Evolutionary conservation across 2,329 filamentous ascomycete species (phyloP).

Genomic region (Metarhizium guizhouense): DNA sequence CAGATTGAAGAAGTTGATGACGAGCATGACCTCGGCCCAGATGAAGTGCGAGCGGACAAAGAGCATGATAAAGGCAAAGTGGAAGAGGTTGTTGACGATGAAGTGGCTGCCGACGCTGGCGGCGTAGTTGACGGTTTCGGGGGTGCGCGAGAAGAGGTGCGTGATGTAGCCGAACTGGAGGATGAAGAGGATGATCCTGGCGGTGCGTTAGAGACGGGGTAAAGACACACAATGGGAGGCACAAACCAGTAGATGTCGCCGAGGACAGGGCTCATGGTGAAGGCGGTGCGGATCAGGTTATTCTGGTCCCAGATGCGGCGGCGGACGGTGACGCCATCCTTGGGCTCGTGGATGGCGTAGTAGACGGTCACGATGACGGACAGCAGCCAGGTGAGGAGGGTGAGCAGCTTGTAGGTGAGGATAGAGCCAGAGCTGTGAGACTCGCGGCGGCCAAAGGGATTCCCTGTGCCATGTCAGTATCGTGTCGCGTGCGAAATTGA

Average conservation of each 20-base stretch:
- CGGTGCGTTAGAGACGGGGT: background rate
- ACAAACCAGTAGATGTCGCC: conserved; percentile 66
- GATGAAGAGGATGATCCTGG: conserved; percentile 63
- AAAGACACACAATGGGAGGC: conserved; percentile 9
- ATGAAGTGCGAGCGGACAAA: conserved; percentile 70
- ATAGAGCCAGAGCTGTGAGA: conserved; percentile 53
- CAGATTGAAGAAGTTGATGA: conserved; percentile 78
- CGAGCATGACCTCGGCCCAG: conserved; percentile 65
- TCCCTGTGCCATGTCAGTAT: conserved; percentile 38
- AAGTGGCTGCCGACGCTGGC: conserved; percentile 77
- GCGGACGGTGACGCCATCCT: conserved; percentile 49
- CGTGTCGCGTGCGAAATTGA: too few species aligned
- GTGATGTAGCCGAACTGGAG: conserved; percentile 68
- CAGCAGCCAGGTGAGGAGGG: conserved; percentile 65
- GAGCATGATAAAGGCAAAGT: conserved; percentile 74
- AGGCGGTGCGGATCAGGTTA: conserved; percentile 56
- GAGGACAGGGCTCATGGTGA: conserved; percentile 60
- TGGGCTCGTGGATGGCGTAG: conserved; percentile 58
- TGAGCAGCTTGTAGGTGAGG: conserved; percentile 66
- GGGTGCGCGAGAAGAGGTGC: conserved; percentile 63
- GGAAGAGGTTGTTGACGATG: conserved; percentile 75
- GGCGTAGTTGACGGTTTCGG: conserved; percentile 55
- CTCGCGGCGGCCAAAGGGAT: conserved; percentile 68
- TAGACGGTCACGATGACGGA: conserved; percentile 64
- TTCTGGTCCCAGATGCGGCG: conserved; percentile 71